phyloP scores from a whole-genome alignment of 306 rosid genomes.

The Alnus glutinosa region DNA sequence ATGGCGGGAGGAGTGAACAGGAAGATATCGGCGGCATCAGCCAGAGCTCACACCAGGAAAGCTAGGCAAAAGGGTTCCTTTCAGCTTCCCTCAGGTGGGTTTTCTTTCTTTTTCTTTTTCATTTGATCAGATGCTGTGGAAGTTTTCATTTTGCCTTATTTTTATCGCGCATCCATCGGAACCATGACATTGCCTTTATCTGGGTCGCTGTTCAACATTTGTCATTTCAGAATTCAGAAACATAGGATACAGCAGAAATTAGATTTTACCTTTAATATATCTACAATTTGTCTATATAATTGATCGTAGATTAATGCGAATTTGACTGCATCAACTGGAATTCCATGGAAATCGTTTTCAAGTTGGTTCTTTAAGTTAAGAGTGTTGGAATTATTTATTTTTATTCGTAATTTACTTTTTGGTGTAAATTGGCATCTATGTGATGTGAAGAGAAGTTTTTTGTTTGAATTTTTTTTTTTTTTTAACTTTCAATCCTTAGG shows the following conservation, averaged over 20 bases:
- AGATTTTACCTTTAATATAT: background rate
- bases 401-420: background rate
- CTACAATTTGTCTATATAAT: background rate
- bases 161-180: background rate
- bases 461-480: background rate
- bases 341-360: background rate
- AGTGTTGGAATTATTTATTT: background rate
- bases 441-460: background rate
- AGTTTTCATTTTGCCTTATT: background rate
- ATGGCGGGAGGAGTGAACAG: constrained; percentile 42
- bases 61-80: constrained; percentile 43
- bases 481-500: too few species aligned
- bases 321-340: background rate
- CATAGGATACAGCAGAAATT: background rate
- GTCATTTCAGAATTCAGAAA: background rate
- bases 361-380: background rate
- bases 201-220: background rate
- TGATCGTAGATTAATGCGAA: background rate
- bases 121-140: background rate
- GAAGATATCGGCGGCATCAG: constrained; percentile 79
- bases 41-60: constrained; percentile 72
- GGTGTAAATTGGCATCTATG: background rate
- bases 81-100: constrained; percentile 56
- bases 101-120: background rate
- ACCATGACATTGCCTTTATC: background rate